A percentile compares a stretch with the other conserved stretches of the same genome.
Conservation (phyloP, 768 basidiomycete genomes). For the Mycena alexandri region DNA sequence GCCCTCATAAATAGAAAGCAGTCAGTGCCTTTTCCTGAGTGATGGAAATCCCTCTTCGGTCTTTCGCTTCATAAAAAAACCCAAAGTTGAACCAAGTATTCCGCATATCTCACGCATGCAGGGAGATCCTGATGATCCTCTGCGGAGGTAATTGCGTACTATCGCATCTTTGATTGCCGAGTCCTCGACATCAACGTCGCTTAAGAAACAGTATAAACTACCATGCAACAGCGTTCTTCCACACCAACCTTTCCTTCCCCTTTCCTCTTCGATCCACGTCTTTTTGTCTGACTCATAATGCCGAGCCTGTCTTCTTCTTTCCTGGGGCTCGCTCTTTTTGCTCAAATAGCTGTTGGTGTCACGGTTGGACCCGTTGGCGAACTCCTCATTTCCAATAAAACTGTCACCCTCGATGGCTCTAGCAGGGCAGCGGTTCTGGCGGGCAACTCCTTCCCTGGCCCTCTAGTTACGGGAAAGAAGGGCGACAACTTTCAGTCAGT, state of each 20-base stretch:
- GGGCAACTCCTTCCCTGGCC: constrained; percentile 50
- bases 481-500: constrained; percentile 49
- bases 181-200: too few species aligned
- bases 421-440: constrained; percentile 40
- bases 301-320: constrained; percentile 9
- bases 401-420: constrained; percentile 10
- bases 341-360: neutral
- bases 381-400: neutral
- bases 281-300: neutral
- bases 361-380: constrained; percentile 16
- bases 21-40: too few species aligned
- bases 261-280: neutral
- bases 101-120: too few species aligned
- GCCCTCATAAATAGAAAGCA: too few species aligned
- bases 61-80: too few species aligned
- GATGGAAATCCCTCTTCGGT: too few species aligned
- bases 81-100: too few species aligned
- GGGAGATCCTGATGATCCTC: too few species aligned
- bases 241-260: neutral
- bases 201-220: too few species aligned
- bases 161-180: too few species aligned
- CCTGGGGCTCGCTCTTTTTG: constrained; percentile 6
- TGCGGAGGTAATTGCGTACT: too few species aligned
- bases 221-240: too few species aligned
- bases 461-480: constrained; percentile 53